A percentile compares a stretch with the other conserved stretches of the same genome.
These are phyloP conservation scores for Ceratopteris richardii DNA, from an alignment of 75 land plant species.

Conservation along the genomic window DNA sequence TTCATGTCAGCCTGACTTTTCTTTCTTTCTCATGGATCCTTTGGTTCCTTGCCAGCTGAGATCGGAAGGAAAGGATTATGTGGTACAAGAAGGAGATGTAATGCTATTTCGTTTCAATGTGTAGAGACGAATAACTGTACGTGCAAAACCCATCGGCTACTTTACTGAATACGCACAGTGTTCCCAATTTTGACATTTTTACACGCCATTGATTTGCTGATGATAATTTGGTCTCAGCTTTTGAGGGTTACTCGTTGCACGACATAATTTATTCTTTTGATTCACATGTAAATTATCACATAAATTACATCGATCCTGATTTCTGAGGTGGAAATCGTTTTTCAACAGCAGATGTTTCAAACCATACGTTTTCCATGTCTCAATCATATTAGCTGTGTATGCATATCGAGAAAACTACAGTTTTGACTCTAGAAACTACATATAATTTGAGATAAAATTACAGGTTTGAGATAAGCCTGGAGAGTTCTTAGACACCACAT, in stretches of 20 bases:
- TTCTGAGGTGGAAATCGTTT: no score
- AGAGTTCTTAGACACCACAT: no score
- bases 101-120: conserved; percentile 97
- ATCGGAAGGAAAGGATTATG: conserved; percentile 87
- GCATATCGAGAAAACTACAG: no score
- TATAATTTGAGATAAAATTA: no score
- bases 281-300: no score
- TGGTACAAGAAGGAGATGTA: conserved; percentile 95
- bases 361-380: no score
- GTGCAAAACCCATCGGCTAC: no score
- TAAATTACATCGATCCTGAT: no score
- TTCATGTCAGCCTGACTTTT: background rate
- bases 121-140: conserved; percentile 22
- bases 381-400: no score
- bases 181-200: background rate
- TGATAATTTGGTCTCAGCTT: background rate
- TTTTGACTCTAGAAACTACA: no score
- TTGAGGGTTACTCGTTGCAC: background rate
- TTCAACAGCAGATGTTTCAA: no score
- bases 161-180: background rate
- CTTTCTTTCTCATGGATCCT: background rate
- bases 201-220: background rate
- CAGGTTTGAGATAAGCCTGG: no score
- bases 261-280: background rate
- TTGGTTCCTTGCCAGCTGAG: conserved; percentile 51